Evolutionary conservation across 768 basidiomycete genomes (phyloP).

Genomic region (Pisolithus tinctorius): DNA sequence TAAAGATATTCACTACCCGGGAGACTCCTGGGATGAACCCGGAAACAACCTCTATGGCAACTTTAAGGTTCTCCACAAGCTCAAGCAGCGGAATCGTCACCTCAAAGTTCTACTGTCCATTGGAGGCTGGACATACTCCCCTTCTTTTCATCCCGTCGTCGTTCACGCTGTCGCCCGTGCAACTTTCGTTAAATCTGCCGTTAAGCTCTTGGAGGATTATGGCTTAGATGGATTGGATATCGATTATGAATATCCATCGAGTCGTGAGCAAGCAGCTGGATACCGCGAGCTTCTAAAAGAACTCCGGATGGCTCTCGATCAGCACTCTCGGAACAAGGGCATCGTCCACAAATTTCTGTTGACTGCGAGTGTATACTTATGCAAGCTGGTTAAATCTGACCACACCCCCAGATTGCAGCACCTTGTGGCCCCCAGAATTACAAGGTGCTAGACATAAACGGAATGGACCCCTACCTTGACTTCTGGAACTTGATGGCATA

Average conservation of each 20-base stretch:
- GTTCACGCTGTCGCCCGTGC: conserved; percentile 52
- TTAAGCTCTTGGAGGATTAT: conserved; percentile 82
- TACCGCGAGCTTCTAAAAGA: conserved; percentile 80
- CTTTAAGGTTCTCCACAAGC: conserved; percentile 85
- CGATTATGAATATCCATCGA: conserved; percentile 89
- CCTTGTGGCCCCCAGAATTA: conserved; percentile 90
- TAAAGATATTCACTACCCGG: conserved; percentile 93
- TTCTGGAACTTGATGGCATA: conserved; percentile 99
- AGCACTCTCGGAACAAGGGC: conserved; percentile 59
- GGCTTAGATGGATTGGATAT: conserved; percentile 90
- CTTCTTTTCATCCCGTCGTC: conserved; percentile 80
- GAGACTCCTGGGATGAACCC: conserved; percentile 89
- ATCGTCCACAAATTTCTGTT: conserved; percentile 61
- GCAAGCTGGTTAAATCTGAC: background rate
- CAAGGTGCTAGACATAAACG: conserved; percentile 64
- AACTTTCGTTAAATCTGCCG: conserved; percentile 74
- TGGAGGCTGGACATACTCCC: conserved; percentile 93
- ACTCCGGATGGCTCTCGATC: conserved; percentile 68
- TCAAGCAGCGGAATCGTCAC: conserved; percentile 82
- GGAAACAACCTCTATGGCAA: conserved; percentile 94
- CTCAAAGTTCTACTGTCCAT: conserved; percentile 82
- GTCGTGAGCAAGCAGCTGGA: conserved; percentile 69
- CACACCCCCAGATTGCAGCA: conserved; percentile 63
- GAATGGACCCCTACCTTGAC: conserved; percentile 85
- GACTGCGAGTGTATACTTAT: conserved; percentile 46